A percentile compares a stretch with the other conserved stretches of the same genome.
Conservation (phyloP, 768 basidiomycete species). For the Tulasnella calospora region DNA sequence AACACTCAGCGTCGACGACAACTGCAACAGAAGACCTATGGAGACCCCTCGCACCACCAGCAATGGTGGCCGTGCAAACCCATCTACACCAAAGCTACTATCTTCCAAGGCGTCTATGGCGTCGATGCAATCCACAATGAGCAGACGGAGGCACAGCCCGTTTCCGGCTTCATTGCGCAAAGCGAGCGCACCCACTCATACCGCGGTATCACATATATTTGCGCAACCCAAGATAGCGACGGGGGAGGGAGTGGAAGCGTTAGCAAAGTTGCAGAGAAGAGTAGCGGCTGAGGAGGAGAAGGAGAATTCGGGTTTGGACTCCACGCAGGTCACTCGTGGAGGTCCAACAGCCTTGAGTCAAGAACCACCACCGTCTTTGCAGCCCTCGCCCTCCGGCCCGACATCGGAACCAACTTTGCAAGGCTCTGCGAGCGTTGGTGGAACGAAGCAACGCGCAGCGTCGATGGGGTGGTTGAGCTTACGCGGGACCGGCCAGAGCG, state of each 20-base stretch:
- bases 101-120: neutral
- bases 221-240: neutral
- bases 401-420: neutral
- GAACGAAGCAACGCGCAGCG: neutral
- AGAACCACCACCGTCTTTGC: neutral
- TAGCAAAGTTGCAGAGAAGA: neutral
- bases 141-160: neutral
- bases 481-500: neutral
- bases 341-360: constrained; percentile 1
- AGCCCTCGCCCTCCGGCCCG: neutral
- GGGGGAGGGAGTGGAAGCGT: neutral
- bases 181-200: neutral
- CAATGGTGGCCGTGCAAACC: neutral
- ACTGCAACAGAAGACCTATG: neutral
- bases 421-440: neutral
- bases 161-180: constrained; percentile 7
- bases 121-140: constrained; percentile 3
- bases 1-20: neutral
- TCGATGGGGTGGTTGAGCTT: constrained; percentile 19
- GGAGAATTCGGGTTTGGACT: constrained; percentile 5
- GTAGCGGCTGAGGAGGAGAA: neutral
- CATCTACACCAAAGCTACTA: neutral
- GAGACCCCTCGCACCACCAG: neutral
- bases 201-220: neutral
- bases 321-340: constrained; percentile 7